A percentile compares a stretch with the other conserved stretches of the same genome.
Conservation (phyloP, 2,329 filamentous ascomycete species). For the Beauveria varroae region DNA sequence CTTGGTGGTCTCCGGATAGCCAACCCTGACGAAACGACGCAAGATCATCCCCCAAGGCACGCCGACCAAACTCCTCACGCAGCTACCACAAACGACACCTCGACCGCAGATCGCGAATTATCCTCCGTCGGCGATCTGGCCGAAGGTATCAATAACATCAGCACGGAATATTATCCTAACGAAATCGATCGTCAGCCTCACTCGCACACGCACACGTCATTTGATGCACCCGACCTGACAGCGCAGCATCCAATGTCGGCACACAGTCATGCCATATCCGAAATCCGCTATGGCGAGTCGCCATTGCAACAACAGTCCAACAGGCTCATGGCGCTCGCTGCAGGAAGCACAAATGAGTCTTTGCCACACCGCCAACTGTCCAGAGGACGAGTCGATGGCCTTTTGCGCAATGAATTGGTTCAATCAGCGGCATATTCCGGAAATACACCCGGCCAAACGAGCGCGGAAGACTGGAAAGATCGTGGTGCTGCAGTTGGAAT, state of each 20-base stretch:
- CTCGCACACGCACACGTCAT: not conserved
- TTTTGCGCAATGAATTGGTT: not conserved
- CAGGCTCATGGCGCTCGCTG: not conserved
- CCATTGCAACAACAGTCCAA: conserved; percentile 8
- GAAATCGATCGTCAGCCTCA: not conserved
- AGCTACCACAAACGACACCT: not conserved
- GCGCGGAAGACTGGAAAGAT: conserved; percentile 84
- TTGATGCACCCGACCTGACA: not conserved
- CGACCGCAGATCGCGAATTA: not conserved
- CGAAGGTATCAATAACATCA: not conserved
- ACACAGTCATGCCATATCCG: not conserved
- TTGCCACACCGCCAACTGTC: conserved; percentile 36
- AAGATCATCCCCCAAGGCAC: conserved; percentile 18
- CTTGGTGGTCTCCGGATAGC: conserved; percentile 93
- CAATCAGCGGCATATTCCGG: not conserved
- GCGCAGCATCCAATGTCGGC: not conserved
- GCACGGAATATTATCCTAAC: not conserved
- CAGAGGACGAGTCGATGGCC: not conserved
- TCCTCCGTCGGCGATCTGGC: not conserved
- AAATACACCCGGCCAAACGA: conserved; percentile 21
- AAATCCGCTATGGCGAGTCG: conserved; percentile 14
- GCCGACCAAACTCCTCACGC: conserved; percentile 11
- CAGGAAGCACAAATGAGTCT: conserved; percentile 31
- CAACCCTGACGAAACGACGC: conserved; percentile 73
- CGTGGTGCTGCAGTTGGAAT: conserved; percentile 81